Base-by-base conservation (phyloP, 2,329 filamentous ascomycete species). In the Fusarium sp. region DNA sequence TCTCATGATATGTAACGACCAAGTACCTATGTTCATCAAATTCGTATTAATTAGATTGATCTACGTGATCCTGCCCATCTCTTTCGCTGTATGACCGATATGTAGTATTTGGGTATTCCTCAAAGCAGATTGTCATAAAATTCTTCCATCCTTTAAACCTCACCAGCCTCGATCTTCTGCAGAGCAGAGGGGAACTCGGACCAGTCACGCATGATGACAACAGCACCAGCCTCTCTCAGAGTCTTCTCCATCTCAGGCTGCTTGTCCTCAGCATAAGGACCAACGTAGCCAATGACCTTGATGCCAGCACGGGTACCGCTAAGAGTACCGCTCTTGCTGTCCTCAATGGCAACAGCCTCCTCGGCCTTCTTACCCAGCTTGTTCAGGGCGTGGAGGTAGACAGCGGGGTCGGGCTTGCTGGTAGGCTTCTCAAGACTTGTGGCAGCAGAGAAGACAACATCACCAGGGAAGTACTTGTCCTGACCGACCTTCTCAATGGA, bases 331-430 rank as follows among this genome's bases (percentile, higher is more conserved):
- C 90, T 93, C 87, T 92, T 93, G 85, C 90, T 93, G 84, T 97
- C 94, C 85, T 97, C 94, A 63, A 97, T 88, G 25, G 94, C 92
- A 32, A 97, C 86, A 71, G 88, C 90, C 84, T 97, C 90, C 48
- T 84, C 83, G 3, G 93, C 84, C 75, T 86, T 88, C 81, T 91
- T 91, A 66, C 90, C 91, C 54, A 97, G 86, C 77, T 88, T 83
- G 81, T 93, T 82, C 78, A 94, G 88, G 23, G 94, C 92, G 79
- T 91, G 87, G 69, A 93, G 82, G 84, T 97, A 97, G 81, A 97
- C 91, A 72, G 93, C 92, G 20, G 94, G 94, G 81, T 97, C 92
- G 18, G 94, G 94, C 87, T 97, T 97, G 80, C 89, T 92, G 58
- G 93, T 94, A n/a, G 94, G 94, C 76, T 85, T 88, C 60, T 88